Percentiles rank a stretch among this genome's conserved stretches.
Conservation (phyloP, 176 grass and related monocot species). For the Aegilops umbellulata region DNA sequence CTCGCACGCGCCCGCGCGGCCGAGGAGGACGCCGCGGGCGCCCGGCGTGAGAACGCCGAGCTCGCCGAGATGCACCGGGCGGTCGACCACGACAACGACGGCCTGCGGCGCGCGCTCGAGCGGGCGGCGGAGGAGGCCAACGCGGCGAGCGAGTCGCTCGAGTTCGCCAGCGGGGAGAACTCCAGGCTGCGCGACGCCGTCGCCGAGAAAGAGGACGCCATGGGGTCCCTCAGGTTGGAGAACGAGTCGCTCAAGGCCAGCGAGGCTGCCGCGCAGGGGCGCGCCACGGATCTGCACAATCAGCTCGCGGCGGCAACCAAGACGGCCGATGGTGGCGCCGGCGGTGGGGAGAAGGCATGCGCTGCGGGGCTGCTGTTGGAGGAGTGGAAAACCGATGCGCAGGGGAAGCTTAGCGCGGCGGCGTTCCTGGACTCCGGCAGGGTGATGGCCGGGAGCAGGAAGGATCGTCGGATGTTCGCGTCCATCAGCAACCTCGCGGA, state of each 20-base stretch:
- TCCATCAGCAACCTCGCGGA: constrained; percentile 77
- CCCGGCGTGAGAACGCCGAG: constrained; percentile 35
- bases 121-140: constrained; percentile 53
- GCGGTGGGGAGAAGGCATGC: neutral
- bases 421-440: constrained; percentile 37
- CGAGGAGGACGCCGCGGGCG: constrained; percentile 46
- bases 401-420: constrained; percentile 44
- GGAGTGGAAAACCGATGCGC: constrained; percentile 25
- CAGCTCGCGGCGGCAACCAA: constrained; percentile 42
- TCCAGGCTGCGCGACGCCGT: constrained; percentile 37
- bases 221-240: constrained; percentile 51
- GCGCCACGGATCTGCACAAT: constrained; percentile 53
- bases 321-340: neutral
- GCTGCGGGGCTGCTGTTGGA: neutral
- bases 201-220: constrained; percentile 38
- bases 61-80: constrained; percentile 36
- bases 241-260: constrained; percentile 58
- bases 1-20: constrained; percentile 56
- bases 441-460: constrained; percentile 19
- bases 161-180: constrained; percentile 48
- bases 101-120: constrained; percentile 58
- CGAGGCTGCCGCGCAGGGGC: constrained; percentile 56
- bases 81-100: constrained; percentile 53
- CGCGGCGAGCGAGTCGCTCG: constrained; percentile 47
- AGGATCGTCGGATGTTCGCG: constrained; percentile 54